Evolutionary conservation across 1,284 basidiomycete genomes (phyloP).

Genomic region (Rhodotorula sp.): DNA sequence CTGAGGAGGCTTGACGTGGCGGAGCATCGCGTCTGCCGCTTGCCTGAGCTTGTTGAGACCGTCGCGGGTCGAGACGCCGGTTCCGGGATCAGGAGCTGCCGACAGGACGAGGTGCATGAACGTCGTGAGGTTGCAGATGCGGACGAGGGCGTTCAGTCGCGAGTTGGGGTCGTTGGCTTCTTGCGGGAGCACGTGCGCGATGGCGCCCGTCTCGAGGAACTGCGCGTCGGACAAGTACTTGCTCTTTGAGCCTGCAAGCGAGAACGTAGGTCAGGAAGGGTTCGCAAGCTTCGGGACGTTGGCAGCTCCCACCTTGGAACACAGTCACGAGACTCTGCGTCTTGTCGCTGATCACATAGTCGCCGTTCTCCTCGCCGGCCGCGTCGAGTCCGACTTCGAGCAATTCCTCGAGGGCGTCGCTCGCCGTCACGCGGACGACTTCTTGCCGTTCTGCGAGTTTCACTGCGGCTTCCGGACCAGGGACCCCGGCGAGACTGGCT

Average conservation of each 20-base stretch:
- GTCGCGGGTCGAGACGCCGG: neutral
- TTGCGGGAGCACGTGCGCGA: neutral
- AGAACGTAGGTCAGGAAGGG: neutral
- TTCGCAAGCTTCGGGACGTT: fast-evolving
- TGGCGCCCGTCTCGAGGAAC: slow-evolving; percentile 10
- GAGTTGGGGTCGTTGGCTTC: neutral
- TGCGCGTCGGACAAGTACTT: neutral
- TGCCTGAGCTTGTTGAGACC: neutral
- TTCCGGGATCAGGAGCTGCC: slow-evolving; percentile 6
- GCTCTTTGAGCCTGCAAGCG: slow-evolving; percentile 3
- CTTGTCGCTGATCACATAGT: neutral
- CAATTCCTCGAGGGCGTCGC: slow-evolving; percentile 15
- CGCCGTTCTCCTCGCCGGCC: slow-evolving; percentile 9
- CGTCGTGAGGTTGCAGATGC: slow-evolving; percentile 21
- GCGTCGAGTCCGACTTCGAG: slow-evolving; percentile 12
- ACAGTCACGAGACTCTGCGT: neutral
- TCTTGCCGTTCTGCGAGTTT: slow-evolving; percentile 5
- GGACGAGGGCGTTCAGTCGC: slow-evolving; percentile 11
- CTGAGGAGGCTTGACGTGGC: slow-evolving; percentile 11
- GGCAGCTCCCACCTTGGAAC: slow-evolving; percentile 3
- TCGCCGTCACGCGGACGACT: slow-evolving; percentile 3
- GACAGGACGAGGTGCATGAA: slow-evolving; percentile 31
- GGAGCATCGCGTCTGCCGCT: slow-evolving; percentile 10
- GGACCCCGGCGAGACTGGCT: neutral
- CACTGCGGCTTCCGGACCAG: neutral